Evolutionary conservation across 75 land plant species (phyloP), one percentile per base, ranked within the genome.

Genomic region (Isoetes taiwanensis): DNA sequence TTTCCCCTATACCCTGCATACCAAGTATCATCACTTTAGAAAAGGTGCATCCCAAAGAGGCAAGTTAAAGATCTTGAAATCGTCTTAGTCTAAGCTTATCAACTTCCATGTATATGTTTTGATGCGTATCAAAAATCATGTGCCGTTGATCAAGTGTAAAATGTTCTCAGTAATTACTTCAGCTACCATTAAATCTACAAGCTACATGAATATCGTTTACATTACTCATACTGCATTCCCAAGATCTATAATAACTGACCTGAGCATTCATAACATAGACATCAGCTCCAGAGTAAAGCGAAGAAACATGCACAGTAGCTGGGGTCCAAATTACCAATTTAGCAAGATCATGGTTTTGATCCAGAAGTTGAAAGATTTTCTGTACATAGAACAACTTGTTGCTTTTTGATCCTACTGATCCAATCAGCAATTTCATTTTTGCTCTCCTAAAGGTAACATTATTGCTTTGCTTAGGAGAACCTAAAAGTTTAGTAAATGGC

Each of bases 261-360:
- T 94, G 99, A 5, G 99, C 76, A 37, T 94, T 94, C 56, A 84
- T 94, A 10, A 88, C 74, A 74, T 94, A 94, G 20, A 76, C 81
- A 78, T 94, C 99, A 28, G 99, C 96, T 48, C 90, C 99, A 63
- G 99, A 78, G 57, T 94, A 94, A 2, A 94, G 80, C 37, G 99
- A 73, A 2, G 99, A 77, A 38, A 94, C 96, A 56, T 80, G 84
- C 32, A 87, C 80, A 21, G 95, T 94, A 60, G 86, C 77, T 29
- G 83, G 80, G 30, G 96, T 88, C 96, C 99, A 94, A 28, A 88
- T 46, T 52, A 88, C 70, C 27, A 70, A 31, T 8, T 80, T 68
- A 43, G 86, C 77, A 42, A 88, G 64, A 40, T 69, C 65, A 39
- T 74, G 57, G 72, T 84, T 73, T 29, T 59, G 64, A 43, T 76